phyloP scores from a whole-genome alignment of 2,329 filamentous ascomycete genomes.

The Trichoderma guizhouense region DNA sequence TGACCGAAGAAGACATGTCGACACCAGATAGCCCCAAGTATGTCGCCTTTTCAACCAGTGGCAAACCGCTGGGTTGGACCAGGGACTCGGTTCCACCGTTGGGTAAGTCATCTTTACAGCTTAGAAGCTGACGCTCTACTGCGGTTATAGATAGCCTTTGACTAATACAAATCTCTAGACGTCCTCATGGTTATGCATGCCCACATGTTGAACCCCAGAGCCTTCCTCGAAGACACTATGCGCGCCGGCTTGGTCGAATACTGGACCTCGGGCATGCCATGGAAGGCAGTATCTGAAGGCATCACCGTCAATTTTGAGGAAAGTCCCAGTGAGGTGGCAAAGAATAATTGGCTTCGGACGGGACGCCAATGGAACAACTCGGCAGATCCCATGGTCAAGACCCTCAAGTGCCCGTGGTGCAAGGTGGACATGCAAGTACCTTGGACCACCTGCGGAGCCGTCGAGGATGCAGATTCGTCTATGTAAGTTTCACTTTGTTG shows the following conservation, averaged over 20 bases:
- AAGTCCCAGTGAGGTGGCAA: conserved; percentile 41
- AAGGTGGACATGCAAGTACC: conserved; percentile 39
- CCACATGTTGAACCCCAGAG: conserved; percentile 72
- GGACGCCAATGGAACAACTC: conserved; percentile 57
- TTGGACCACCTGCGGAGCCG: conserved; percentile 56
- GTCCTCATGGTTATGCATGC: conserved; percentile 78
- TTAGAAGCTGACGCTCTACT: not conserved
- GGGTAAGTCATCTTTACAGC: conserved; percentile 37
- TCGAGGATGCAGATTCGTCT: conserved; percentile 23
- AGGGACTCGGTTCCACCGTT: conserved; percentile 53
- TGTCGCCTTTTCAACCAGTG: conserved; percentile 30
- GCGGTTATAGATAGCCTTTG: not conserved
- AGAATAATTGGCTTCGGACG: conserved; percentile 48
- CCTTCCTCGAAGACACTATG: conserved; percentile 72
- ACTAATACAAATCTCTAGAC: conserved; percentile 41
- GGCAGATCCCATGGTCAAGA: conserved; percentile 47
- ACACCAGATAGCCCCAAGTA: conserved; percentile 27
- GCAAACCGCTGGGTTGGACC: conserved; percentile 33
- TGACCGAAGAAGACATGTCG: conserved; percentile 39
- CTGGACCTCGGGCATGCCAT: conserved; percentile 66
- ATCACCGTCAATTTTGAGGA: conserved; percentile 62
- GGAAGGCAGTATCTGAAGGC: conserved; percentile 53
- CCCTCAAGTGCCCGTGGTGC: conserved; percentile 56
- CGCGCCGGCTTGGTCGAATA: conserved; percentile 51
- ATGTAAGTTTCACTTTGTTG: not conserved